Percentiles rank a stretch among this genome's conserved stretches.
These are phyloP conservation scores for Coniosporium tulheliwenetii DNA, from an alignment of 2,329 filamentous ascomycete species.

Conservation along the genomic window DNA sequence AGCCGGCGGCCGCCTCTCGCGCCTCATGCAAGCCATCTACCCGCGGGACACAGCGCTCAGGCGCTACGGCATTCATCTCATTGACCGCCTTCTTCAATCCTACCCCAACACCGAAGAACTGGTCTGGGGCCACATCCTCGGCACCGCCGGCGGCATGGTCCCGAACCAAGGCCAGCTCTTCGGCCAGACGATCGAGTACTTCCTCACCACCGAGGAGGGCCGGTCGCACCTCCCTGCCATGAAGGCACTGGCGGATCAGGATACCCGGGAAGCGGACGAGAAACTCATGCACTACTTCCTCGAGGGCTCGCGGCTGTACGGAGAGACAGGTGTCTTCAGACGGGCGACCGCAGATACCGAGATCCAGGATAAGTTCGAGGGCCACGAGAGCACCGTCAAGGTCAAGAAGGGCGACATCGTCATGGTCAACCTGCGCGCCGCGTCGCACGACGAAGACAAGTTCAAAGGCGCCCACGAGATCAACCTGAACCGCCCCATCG, in stretches of 20 bases:
- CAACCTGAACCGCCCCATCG: slow-evolving; percentile 20
- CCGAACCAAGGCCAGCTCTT: slow-evolving; percentile 43
- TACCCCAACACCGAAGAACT: slow-evolving; percentile 31
- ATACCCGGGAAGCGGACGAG: slow-evolving; percentile 29
- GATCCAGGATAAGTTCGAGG: slow-evolving; percentile 16
- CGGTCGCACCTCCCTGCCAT: slow-evolving; percentile 31
- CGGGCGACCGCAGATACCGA: slow-evolving; percentile 15
- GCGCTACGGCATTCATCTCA: slow-evolving; percentile 40
- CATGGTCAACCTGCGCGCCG: slow-evolving; percentile 27
- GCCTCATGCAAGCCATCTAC: slow-evolving; percentile 24
- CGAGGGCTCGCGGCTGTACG: slow-evolving; percentile 26
- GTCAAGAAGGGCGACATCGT: slow-evolving; percentile 19
- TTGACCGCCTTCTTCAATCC: slow-evolving; percentile 33
- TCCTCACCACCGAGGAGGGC: slow-evolving; percentile 32
- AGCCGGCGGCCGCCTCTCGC: slow-evolving; percentile 23
- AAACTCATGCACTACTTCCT: slow-evolving; percentile 34
- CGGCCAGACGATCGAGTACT: slow-evolving; percentile 40
- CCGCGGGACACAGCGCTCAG: slow-evolving; percentile 23
- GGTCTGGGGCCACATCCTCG: slow-evolving; percentile 41
- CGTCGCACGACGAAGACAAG: slow-evolving; percentile 20
- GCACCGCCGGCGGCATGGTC: slow-evolving; percentile 40
- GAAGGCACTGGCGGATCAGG: slow-evolving; percentile 28
- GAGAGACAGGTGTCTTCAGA: slow-evolving; percentile 27
- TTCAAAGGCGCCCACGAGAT: slow-evolving; percentile 21
- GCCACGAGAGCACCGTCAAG: too few relatives aligned